Evolutionary conservation across 176 grass and related monocot species (phyloP).

Genomic region (Thalia dealbata): DNA sequence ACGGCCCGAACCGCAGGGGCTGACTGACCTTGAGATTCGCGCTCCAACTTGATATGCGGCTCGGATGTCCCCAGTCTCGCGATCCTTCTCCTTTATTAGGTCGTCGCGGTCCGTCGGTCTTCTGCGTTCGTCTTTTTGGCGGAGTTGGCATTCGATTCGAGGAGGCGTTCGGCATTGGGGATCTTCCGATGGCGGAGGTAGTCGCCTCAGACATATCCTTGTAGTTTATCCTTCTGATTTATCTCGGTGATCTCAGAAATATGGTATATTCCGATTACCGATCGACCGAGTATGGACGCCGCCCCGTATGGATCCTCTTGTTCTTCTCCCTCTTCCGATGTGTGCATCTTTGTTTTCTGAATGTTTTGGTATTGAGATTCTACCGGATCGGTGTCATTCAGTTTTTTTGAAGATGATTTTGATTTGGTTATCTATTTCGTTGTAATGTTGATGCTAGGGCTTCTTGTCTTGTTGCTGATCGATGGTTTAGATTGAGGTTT

Average conservation of each 20-base stretch:
- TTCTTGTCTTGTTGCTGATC: not conserved
- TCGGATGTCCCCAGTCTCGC: not conserved
- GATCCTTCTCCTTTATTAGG: not conserved
- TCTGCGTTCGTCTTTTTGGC: not conserved
- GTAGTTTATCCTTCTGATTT: not conserved
- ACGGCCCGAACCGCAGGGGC: too few relatives aligned
- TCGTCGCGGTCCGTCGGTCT: not conserved
- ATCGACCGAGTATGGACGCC: not conserved
- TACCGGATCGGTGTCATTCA: not conserved
- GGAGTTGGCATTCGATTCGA: not conserved
- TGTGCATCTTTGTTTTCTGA: not conserved
- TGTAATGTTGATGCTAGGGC: not conserved
- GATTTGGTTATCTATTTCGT: not conserved
- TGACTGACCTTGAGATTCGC: too few relatives aligned
- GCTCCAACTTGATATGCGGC: too few relatives aligned
- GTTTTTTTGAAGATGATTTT: not conserved
- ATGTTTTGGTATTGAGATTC: not conserved
- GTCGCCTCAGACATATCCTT: not conserved
- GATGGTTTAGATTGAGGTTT: not conserved
- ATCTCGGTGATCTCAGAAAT: not conserved
- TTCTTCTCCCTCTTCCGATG: not conserved
- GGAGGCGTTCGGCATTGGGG: not conserved
- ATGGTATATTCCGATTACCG: too few relatives aligned
- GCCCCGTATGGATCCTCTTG: not conserved
- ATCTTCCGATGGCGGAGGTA: constrained; percentile 9